Evolutionary conservation across 306 rosid genomes (phyloP).

Genomic region (Ceratonia siliqua): DNA sequence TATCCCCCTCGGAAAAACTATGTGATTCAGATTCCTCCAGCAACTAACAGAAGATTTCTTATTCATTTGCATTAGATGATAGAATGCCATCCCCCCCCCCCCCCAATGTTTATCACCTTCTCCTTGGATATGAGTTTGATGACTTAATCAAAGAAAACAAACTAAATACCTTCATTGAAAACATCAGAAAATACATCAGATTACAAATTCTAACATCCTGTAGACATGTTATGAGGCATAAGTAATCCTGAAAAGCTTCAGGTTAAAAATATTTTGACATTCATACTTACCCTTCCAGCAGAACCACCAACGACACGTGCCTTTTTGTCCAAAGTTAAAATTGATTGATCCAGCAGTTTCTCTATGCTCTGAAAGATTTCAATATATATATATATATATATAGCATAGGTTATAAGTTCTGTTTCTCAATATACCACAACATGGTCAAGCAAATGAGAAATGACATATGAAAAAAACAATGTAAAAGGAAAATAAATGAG

Average conservation of each 20-base stretch:
- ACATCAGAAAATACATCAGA: background rate
- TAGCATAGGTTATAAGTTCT: constrained; percentile 10
- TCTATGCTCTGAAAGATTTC: constrained; percentile 67
- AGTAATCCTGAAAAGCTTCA: constrained; percentile 17
- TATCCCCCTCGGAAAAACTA: background rate
- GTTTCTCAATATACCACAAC: constrained; percentile 22
- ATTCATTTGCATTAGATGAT: background rate
- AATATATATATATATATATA: constrained; percentile 17
- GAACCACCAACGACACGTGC: constrained; percentile 41
- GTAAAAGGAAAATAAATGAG: background rate
- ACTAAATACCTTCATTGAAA: background rate
- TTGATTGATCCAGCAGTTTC: constrained; percentile 50
- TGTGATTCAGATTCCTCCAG: background rate
- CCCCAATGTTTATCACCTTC: background rate
- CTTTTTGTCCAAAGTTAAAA: constrained; percentile 36
- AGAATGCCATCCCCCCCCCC: background rate
- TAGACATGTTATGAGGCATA: constrained; percentile 3
- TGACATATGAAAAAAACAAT: background rate
- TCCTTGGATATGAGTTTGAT: background rate
- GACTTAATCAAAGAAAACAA: background rate
- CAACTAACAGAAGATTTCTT: background rate
- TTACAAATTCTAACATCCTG: background rate
- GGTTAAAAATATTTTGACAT: constrained; percentile 27
- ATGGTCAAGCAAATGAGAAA: constrained; percentile 22
- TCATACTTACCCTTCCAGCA: constrained; percentile 56